A percentile compares a stretch with the other conserved stretches of the same genome.
Conservation (phyloP, 495 filamentous ascomycete genomes). For the Podospora bellae-mahoneyi region DNA sequence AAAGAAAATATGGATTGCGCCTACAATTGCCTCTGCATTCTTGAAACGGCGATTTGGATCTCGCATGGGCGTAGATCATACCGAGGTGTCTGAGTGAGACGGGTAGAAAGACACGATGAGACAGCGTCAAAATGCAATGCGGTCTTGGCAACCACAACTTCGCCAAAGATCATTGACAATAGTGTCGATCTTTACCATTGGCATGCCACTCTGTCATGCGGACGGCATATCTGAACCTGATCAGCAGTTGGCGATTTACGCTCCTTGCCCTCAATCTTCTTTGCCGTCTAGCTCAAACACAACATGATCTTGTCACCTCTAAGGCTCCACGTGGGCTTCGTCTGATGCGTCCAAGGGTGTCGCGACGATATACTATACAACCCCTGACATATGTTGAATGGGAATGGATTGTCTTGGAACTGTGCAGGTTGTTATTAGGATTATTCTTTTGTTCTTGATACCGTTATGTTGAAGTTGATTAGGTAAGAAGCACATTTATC, state of each 20-base stretch:
- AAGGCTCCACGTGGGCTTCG: background rate
- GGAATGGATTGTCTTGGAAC: too few species aligned
- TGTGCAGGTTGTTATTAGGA: too few species aligned
- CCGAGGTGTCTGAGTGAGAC: background rate
- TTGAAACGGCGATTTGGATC: constrained; percentile 10
- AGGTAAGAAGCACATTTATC: too few species aligned
- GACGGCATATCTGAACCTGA: background rate
- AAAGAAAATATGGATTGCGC: background rate
- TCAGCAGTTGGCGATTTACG: background rate
- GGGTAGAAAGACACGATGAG: constrained; percentile 6
- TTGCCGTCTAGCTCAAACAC: constrained; percentile 8
- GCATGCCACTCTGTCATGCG: background rate
- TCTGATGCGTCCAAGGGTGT: constrained; percentile 3
- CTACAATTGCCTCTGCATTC: background rate
- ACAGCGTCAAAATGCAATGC: background rate
- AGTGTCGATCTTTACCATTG: background rate
- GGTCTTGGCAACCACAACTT: constrained; percentile 6
- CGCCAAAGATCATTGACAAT: background rate
- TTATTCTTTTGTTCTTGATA: too few species aligned
- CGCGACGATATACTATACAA: too few species aligned
- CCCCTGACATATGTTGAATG: too few species aligned
- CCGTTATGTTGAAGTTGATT: too few species aligned
- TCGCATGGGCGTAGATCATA: constrained; percentile 11
- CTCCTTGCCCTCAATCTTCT: background rate
- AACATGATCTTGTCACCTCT: too few species aligned